Base-by-base conservation (phyloP, 2,329 filamentous ascomycete species). In the Parastagonospora avenae region DNA sequence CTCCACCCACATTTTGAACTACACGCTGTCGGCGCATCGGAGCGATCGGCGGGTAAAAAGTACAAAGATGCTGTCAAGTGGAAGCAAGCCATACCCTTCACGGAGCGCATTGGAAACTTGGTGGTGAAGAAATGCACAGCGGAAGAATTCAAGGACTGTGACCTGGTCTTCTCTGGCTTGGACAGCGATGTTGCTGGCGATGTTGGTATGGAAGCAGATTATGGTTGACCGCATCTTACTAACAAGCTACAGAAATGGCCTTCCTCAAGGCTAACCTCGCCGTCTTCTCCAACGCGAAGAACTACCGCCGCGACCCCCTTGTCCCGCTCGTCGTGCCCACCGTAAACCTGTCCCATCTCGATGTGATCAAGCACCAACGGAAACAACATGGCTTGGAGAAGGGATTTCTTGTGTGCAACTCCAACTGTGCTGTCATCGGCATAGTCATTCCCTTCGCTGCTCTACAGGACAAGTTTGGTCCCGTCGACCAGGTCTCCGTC, bases 221-320 rank as follows among this genome's bases (percentile, higher is more conserved):
- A 35, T 33, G 4, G 3, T 24, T 11, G 8, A 12, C 12, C 9
- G 33, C 54, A 60, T 27, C 60, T 2, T 14, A 5, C 30, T 24
- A 35, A 42, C 12, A 29, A 12, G 4, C 1, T 4, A 53, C 49
- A 66, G 92, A 97, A 76, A 90, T 90, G 84, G 90, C 90, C 63
- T 97, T 97, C 75, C 83, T 96, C 68, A 89, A 88, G 71, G 88
- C 91, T 54, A 87, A 96, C 69, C 85, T 97, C 44, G 86, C 91
- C 67, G 89, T 97, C 73, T 97, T 99, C 80, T 96, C 92, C 67
- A 99, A 97, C 76, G 92, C 94, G 44, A 97, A 97, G 78, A 97
- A 97, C 84, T 91, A 96, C 82, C 89, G 94, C 66, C 88, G 88
- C 72, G 88, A 96, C 73, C 91, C 92, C 15, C 81, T 93, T 42